A percentile compares a stretch with the other conserved stretches of the same genome.
phyloP scores from a whole-genome alignment of 352 stramenopile genomes.

The Globisporangium rhizosaccharum region DNA sequence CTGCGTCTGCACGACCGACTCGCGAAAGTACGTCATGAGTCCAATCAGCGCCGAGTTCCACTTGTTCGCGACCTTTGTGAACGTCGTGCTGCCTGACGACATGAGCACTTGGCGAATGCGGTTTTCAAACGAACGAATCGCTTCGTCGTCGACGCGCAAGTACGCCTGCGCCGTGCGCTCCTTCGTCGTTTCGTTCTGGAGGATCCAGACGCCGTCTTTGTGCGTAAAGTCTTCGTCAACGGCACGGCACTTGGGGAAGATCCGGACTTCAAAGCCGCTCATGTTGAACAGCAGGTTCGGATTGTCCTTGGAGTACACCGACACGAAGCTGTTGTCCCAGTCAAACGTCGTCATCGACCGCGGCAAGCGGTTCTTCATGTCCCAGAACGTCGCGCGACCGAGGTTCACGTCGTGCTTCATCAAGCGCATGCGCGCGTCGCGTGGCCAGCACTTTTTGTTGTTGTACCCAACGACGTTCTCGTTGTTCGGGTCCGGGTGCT shows the following conservation, averaged over 20 bases:
- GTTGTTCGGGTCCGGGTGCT: slow-evolving; percentile 99
- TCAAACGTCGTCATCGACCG: slow-evolving; percentile 98
- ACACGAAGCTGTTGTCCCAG: slow-evolving; percentile 99
- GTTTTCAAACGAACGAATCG: slow-evolving; percentile 97
- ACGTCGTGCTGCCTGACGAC: slow-evolving; percentile 98
- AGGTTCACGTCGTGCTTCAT: slow-evolving; percentile 99
- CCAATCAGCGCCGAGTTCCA: slow-evolving; percentile 93
- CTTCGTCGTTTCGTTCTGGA: slow-evolving; percentile 99
- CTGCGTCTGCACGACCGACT: slow-evolving; percentile 99
- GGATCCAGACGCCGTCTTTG: slow-evolving; percentile 99
- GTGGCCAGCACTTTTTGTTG: slow-evolving; percentile 99
- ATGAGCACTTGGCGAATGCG: slow-evolving; percentile 99
- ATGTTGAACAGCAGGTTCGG: slow-evolving; percentile 99
- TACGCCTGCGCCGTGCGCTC: slow-evolving; percentile 99
- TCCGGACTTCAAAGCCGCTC: slow-evolving; percentile 98
- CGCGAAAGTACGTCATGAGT: slow-evolving; percentile 99
- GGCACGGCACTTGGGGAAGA: slow-evolving; percentile 91
- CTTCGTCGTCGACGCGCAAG: slow-evolving; percentile 94
- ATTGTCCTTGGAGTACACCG: slow-evolving; percentile 99
- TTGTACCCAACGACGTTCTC: slow-evolving; percentile 99
- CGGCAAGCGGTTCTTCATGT: slow-evolving; percentile 99
- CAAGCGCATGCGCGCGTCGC: slow-evolving; percentile 98
- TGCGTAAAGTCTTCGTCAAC: slow-evolving; percentile 91
- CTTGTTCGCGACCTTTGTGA: slow-evolving; percentile 99
- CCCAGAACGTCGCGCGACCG: slow-evolving; percentile 98